Evolutionary conservation across 2,329 filamentous ascomycete genomes (phyloP).

Genomic region (Monilinia fructigena): DNA sequence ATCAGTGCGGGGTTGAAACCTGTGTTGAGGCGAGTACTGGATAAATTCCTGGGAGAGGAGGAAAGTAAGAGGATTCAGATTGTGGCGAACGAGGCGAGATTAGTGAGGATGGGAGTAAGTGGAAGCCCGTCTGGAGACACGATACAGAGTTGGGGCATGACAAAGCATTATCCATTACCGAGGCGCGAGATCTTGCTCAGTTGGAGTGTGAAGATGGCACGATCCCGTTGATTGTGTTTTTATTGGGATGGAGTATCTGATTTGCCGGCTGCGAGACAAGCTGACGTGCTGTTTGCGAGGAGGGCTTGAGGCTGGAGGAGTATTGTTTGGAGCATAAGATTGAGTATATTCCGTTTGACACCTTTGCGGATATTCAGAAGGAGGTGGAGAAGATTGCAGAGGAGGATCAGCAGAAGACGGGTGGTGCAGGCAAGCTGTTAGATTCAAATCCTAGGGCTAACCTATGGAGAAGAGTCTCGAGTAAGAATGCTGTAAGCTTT

Average conservation of each 20-base stretch:
- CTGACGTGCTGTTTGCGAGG: slow-evolving; percentile 66
- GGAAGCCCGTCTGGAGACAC: slow-evolving; percentile 67
- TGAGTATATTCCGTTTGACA: slow-evolving; percentile 61
- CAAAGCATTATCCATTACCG: slow-evolving; percentile 63
- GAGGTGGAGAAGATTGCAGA: slow-evolving; percentile 57
- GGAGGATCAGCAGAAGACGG: slow-evolving; percentile 60
- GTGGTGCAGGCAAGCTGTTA: slow-evolving; percentile 55
- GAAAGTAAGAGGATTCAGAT: slow-evolving; percentile 53
- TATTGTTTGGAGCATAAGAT: slow-evolving; percentile 64
- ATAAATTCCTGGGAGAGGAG: slow-evolving; percentile 61
- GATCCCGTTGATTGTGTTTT: slow-evolving; percentile 66
- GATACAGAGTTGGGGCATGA: slow-evolving; percentile 65
- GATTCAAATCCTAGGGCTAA: slow-evolving; percentile 69
- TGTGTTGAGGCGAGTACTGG: slow-evolving; percentile 59
- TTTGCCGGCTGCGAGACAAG: slow-evolving; percentile 62
- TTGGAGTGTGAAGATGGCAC: slow-evolving; percentile 57
- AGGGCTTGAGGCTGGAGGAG: slow-evolving; percentile 63
- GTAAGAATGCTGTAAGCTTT: slow-evolving; percentile 49
- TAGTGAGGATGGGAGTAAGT: slow-evolving; percentile 54
- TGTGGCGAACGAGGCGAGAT: slow-evolving; percentile 67
- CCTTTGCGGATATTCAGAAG: slow-evolving; percentile 62
- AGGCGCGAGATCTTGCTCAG: slow-evolving; percentile 56
- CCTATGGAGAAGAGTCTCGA: slow-evolving; percentile 63
- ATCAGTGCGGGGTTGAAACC: slow-evolving; percentile 68
- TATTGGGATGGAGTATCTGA: slow-evolving; percentile 70